Base-by-base conservation (phyloP, 31 red algal genomes). In the Endocladia muricata region DNA sequence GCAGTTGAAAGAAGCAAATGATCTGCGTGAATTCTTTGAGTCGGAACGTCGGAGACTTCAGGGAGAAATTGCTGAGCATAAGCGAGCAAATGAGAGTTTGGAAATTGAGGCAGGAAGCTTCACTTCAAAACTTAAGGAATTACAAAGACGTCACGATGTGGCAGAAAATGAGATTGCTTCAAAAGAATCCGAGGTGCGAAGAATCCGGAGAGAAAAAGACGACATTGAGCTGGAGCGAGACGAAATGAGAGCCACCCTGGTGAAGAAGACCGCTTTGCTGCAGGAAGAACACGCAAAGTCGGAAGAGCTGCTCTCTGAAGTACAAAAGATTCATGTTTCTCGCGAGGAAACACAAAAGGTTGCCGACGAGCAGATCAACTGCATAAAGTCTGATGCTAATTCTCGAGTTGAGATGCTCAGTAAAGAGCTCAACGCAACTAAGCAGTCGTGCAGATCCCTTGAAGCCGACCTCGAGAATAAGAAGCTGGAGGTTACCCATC, bases 171-270 rank as follows among this genome's bases (percentile, higher is more conserved):
- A 75, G 21, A 17, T 75, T 55, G 43, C 19, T 19, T 43, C 47
- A 0, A 30, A 52, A 37, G 48, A 57, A 9, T 30, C 26, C 26
- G 33, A 75, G 6, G 23, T 75, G 29, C 47, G 47, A 5, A 25
- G 33, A 28, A 55, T 75, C 13, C 26, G 26, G 8, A 49, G 26
- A 38, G 71, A 75, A 55, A 75, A 75, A 6, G 71, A 75, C 13
- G 37, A 29, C 26, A 0, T 58, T 5, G 47, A 75, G 43, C 11
- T 3, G 15, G 81, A 52, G 68, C 31, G 37, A 67, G 73, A 35
- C 41, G 48, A 63, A 26, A 47, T 78, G 11, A 59, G 47, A 51
- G 23, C n/a, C 4, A 43, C n/a, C 21, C 74, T 78, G 3, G 32
- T 23, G 47, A 23, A 41, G 55, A 55, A 65, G 41, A 65, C 43